phyloP scores from a whole-genome alignment of 192 early-diverging fungal genomes.

The Mortierella antarctica region DNA sequence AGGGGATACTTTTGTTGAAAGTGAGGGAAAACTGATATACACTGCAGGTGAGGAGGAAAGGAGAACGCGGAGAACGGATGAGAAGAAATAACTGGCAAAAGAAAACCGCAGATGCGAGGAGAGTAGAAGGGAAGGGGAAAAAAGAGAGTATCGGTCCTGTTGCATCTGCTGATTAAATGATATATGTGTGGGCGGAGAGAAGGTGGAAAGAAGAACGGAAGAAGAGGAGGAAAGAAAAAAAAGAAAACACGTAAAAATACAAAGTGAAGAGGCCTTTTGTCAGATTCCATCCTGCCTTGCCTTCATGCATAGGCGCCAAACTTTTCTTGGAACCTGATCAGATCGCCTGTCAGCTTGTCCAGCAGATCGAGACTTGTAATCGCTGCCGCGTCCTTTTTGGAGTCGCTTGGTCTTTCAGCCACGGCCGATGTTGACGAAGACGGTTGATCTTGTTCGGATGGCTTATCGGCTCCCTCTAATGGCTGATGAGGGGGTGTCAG shows the following conservation, averaged over 20 bases:
- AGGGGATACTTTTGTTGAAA: not conserved
- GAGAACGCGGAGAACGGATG: not conserved
- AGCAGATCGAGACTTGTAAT: conserved; percentile 58
- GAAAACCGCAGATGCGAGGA: too few species aligned
- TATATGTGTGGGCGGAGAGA: not conserved
- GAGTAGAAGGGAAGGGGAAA: not conserved
- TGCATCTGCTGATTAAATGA: not conserved
- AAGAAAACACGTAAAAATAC: conserved; percentile 4
- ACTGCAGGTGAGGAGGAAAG: not conserved
- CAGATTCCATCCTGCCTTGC: not conserved
- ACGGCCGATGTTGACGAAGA: not conserved
- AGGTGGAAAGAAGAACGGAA: not conserved
- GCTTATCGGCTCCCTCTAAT: not conserved
- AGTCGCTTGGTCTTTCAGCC: not conserved
- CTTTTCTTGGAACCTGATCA: conserved; percentile 63
- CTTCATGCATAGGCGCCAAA: conserved; percentile 44
- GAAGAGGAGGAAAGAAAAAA: not conserved
- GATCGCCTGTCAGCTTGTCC: conserved; percentile 62
- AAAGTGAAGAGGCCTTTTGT: not conserved
- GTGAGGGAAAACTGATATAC: not conserved
- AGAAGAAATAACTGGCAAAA: not conserved
- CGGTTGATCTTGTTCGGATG: not conserved
- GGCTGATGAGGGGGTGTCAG: conserved; percentile 50
- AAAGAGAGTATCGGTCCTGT: not conserved
- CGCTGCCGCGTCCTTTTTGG: not conserved